phyloP scores from a whole-genome alignment of 2,329 filamentous ascomycete species.

The Trichoderma koningii region DNA sequence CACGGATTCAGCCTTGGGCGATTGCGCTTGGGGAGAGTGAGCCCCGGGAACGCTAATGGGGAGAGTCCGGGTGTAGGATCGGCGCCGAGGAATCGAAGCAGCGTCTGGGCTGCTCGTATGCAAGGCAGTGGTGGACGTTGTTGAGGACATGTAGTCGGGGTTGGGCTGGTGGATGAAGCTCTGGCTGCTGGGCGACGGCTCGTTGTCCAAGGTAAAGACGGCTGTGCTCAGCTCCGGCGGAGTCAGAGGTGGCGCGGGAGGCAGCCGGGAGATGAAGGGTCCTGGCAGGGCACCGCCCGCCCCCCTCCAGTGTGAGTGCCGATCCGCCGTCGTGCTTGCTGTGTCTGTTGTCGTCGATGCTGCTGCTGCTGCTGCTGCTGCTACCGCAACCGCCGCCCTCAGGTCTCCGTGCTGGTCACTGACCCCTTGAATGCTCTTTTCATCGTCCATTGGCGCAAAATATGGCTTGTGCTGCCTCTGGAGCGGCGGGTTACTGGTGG shows the following conservation, averaged over 20 bases:
- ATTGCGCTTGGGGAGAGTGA: conserved; percentile 30
- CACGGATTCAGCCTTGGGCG: conserved; percentile 32
- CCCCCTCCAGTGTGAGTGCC: conserved; percentile 34
- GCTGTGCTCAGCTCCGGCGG: conserved; percentile 49
- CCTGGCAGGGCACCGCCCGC: conserved; percentile 35
- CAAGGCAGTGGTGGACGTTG: conserved; percentile 37
- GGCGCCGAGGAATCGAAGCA: conserved; percentile 42
- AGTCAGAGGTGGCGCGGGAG: conserved; percentile 53
- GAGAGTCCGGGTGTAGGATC: conserved; percentile 48
- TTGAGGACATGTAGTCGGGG: conserved; percentile 50
- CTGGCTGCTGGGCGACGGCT: conserved; percentile 38
- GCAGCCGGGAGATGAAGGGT: conserved; percentile 43
- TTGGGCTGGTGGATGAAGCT: conserved; percentile 53
- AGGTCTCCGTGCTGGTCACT: conserved; percentile 1
- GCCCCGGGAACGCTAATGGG: conserved; percentile 41
- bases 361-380: conserved; percentile 20
- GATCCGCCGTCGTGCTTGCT: conserved; percentile 26
- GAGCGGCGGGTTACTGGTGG: conserved; percentile 31
- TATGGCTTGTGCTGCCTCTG: conserved; percentile 30
- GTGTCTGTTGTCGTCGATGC: conserved; percentile 27
- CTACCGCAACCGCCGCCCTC: conserved; percentile 15
- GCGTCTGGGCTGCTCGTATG: conserved; percentile 35
- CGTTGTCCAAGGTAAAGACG: conserved; percentile 48
- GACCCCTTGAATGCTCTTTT: conserved; percentile 32
- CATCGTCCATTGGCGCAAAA: conserved; percentile 35